Evolutionary conservation across 2,329 filamentous ascomycete species (phyloP), one percentile per base, ranked within the genome.

Genomic region (Beauveria medogensis): DNA sequence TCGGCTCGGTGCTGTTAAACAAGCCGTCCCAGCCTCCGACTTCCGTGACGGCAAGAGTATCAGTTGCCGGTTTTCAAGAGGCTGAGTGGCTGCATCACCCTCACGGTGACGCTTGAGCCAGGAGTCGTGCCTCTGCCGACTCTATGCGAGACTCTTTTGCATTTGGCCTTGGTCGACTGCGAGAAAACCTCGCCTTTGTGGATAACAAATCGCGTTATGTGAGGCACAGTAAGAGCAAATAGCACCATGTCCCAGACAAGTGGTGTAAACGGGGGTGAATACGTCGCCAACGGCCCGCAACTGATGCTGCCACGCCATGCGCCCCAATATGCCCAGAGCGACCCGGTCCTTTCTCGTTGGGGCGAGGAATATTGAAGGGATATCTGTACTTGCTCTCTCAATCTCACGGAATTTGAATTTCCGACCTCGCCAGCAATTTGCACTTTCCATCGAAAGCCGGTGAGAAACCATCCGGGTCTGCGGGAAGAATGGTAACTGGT

Each of bases 241-340:
- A 47, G 41, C 40, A 24, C 22, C 50, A 59, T 59, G 26, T 22
- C 20, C 26, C 24, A 43, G 43, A 53, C 10, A 59, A 46, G 37
- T 59, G 57, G 57, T 59, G 57, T 37, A 59, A 59, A 43, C 16
- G 37, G 30, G 30, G 34, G 10, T 26, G 53, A 53, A 34, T 46
- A 41, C 48, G 53, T 59, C 46, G 48, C 57, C 40, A 46, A 59
- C 57, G 57, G 48, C 57, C 56, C 48, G 57, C 57, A 47, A 18
- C 56, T 24, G 41, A 47, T 53, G 48, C 50, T 59, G 47, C 26
- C 37, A 59, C 37, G n/a, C 48, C 20, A 46, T 24, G 44, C 46
- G 46, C 30, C 26, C 18, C 24, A 53, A 54, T 30, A 26, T 53
- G 51, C 40, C 40, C 26, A 20, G 40, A 30, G 47, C 12, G n/a